Evolutionary conservation across 495 filamentous ascomycete genomes (phyloP).

Genomic region (Xylaria acuta): DNA sequence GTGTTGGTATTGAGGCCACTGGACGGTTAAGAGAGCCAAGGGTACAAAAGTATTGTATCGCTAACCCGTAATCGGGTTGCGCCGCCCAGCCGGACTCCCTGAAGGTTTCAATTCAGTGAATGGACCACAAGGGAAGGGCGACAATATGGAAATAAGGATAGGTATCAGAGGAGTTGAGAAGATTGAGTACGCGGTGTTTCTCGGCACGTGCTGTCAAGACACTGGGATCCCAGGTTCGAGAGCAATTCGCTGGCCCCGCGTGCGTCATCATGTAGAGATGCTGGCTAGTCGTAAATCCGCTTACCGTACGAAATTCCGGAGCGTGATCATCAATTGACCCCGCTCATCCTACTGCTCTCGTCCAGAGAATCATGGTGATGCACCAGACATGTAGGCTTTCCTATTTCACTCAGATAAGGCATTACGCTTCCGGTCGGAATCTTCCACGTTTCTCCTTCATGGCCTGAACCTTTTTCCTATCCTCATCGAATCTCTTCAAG

Average conservation of each 20-base stretch:
- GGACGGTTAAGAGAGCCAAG: not conserved
- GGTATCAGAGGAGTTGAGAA: conserved; percentile 57
- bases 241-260: conserved; percentile 60
- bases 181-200: conserved; percentile 57
- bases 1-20: not conserved
- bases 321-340: not conserved
- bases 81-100: not conserved
- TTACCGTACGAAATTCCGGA: conserved; percentile 7
- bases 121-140: not conserved
- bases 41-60: not conserved
- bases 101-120: not conserved
- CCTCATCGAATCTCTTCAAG: conserved; percentile 68
- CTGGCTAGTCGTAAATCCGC: not conserved
- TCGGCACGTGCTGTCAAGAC: conserved; percentile 46
- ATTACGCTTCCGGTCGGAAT: conserved; percentile 59
- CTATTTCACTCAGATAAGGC: not conserved
- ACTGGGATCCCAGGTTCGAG: conserved; percentile 36
- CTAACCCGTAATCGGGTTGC: not conserved
- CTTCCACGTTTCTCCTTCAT: conserved; percentile 66
- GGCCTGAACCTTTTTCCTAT: conserved; percentile 65
- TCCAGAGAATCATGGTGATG: not conserved
- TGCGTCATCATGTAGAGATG: conserved; percentile 57
- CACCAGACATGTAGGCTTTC: not conserved
- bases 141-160: not conserved
- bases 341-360: not conserved